A percentile compares a stretch with the other conserved stretches of the same genome.
phyloP scores from a whole-genome alignment of 176 grass and related monocot species.

The Musa itinerans region DNA sequence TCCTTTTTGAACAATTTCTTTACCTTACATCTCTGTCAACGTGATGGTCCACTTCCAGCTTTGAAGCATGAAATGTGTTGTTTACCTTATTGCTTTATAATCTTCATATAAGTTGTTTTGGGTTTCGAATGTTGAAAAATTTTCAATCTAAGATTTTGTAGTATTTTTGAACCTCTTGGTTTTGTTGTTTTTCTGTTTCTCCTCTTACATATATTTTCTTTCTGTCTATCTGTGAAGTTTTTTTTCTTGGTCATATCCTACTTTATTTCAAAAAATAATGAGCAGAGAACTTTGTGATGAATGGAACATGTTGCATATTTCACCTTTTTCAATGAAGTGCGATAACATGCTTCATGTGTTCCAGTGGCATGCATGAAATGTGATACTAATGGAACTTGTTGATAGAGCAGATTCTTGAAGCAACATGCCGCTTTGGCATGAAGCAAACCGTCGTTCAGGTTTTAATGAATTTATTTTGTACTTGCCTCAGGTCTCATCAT shows the following conservation, averaged over 20 bases:
- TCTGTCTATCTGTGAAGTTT: background rate
- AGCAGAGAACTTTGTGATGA: too few relatives aligned
- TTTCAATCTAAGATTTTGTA: background rate
- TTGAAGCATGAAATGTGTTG: too few relatives aligned
- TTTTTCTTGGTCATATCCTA: too few relatives aligned
- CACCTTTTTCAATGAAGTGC: background rate
- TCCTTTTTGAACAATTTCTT: too few relatives aligned
- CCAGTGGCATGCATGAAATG: background rate
- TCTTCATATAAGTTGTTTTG: too few relatives aligned
- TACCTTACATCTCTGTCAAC: too few relatives aligned
- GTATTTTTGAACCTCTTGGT: background rate
- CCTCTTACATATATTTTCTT: background rate
- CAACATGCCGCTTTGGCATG: background rate
- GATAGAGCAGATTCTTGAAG: background rate
- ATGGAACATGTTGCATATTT: too few relatives aligned
- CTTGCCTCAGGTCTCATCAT: slow-evolving; percentile 66
- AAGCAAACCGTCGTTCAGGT: background rate
- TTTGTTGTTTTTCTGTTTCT: too few relatives aligned
- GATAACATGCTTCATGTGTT: background rate
- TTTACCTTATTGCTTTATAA: too few relatives aligned
- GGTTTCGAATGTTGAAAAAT: background rate
- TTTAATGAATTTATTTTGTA: slow-evolving; percentile 29
- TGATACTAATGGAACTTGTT: background rate
- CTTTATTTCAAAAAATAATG: slow-evolving; percentile 2
- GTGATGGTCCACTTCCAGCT: too few relatives aligned